These are phyloP conservation scores for Aspergillus neotritici DNA, from an alignment of 2,329 filamentous ascomycete genomes.

Conservation along the genomic window DNA sequence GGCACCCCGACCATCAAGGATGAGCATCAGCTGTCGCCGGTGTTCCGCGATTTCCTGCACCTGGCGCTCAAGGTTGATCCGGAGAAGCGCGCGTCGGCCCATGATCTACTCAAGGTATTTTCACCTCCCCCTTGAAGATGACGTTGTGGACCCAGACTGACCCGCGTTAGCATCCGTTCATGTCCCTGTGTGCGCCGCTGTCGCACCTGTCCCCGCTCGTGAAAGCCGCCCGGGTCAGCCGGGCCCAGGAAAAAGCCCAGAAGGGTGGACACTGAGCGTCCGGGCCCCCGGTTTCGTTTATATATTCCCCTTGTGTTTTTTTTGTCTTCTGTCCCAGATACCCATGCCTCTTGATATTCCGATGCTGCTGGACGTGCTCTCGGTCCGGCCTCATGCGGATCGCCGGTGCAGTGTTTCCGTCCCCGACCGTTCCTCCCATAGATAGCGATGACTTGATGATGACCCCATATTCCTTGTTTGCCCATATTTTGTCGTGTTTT, in stretches of 20 bases:
- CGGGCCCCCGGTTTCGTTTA: conserved; percentile 18
- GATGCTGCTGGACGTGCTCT: conserved; percentile 14
- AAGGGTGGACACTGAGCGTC: conserved; percentile 46
- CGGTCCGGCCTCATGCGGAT: conserved; percentile 16
- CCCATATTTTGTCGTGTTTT: not conserved
- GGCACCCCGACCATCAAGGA: conserved; percentile 95
- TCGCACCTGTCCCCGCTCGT: conserved; percentile 80
- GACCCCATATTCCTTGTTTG: not conserved
- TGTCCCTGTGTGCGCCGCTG: conserved; percentile 68
- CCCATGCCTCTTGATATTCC: conserved; percentile 20
- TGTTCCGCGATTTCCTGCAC: conserved; percentile 87
- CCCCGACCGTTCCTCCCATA: conserved; percentile 12
- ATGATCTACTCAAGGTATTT: conserved; percentile 85
- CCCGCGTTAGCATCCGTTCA: conserved; percentile 64
- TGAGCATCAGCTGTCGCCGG: conserved; percentile 69
- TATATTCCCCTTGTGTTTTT: conserved; percentile 19
- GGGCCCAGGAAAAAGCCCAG: conserved; percentile 75
- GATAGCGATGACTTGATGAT: conserved; percentile 21
- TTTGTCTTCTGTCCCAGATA: conserved; percentile 27
- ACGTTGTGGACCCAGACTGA: conserved; percentile 13
- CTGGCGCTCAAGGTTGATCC: conserved; percentile 95
- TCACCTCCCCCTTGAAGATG: not conserved
- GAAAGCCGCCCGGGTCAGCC: conserved; percentile 73
- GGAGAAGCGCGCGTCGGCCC: conserved; percentile 90
- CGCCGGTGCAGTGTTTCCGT: conserved; percentile 4